These are phyloP conservation scores for Alternaria viburni DNA, from an alignment of 2,329 filamentous ascomycete species.

Conservation along the genomic window DNA sequence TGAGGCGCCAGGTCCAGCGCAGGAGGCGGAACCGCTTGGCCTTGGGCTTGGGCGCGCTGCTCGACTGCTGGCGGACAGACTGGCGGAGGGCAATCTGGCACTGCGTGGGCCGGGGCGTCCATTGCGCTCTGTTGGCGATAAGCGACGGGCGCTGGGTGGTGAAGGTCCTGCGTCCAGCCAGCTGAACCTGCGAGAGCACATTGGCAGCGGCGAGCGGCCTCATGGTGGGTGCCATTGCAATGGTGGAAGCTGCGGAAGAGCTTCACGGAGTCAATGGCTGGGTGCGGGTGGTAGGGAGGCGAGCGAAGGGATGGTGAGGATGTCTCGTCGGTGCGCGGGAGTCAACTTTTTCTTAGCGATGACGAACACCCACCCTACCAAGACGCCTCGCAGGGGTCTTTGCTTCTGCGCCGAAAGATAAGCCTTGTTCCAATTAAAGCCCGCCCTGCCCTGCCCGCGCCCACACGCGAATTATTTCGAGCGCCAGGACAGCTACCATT, in stretches of 20 bases:
- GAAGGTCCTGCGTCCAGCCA: conserved; percentile 45
- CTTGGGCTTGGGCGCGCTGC: conserved; percentile 40
- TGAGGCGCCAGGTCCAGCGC: conserved; percentile 82
- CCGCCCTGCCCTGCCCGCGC: conserved; percentile 11
- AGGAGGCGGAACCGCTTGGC: conserved; percentile 67
- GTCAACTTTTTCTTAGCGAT: conserved; percentile 40
- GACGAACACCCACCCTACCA: conserved; percentile 21
- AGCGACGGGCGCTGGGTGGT: conserved; percentile 43
- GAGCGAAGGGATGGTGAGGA: conserved; percentile 20
- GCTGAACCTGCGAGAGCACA: conserved; percentile 40
- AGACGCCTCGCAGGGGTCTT: conserved; percentile 11
- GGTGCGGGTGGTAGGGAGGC: conserved; percentile 5
- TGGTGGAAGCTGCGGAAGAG: conserved; percentile 7
- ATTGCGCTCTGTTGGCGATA: conserved; percentile 43
- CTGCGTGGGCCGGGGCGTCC: conserved; percentile 43
- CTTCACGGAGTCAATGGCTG: conserved; percentile 19
- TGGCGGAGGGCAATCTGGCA: conserved; percentile 46
- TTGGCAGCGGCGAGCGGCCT: conserved; percentile 43
- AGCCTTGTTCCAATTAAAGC: conserved; percentile 25
- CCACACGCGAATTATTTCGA: conserved; percentile 11
- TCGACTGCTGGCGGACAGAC: conserved; percentile 43
- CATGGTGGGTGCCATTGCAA: conserved; percentile 46
- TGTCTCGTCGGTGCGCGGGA: conserved; percentile 10
- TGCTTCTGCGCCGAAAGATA: conserved; percentile 16
- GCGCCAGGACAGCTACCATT: not conserved